Percentiles rank a stretch among this genome's conserved stretches.
phyloP scores from a whole-genome alignment of 2,329 filamentous ascomycete species.

The Pseudogymnoascus sp. region DNA sequence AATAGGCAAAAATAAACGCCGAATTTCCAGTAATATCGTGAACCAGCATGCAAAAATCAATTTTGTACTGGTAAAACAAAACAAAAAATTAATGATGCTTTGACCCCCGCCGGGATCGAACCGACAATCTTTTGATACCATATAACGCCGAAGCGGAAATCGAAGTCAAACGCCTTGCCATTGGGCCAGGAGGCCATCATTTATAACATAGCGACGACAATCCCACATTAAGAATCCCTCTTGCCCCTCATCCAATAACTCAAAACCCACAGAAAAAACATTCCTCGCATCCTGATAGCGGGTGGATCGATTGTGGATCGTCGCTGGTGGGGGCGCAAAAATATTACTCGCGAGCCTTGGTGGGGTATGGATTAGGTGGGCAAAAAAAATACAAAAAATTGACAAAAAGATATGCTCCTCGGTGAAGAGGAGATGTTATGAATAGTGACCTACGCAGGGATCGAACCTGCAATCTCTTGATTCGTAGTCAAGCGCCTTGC shows the following conservation, averaged over 20 bases:
- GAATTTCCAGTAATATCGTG: not conserved
- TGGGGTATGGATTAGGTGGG: not conserved
- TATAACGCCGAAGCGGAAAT: conserved; percentile 16
- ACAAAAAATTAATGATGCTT: not conserved
- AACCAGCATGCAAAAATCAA: not conserved
- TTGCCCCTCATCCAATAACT: too few species aligned
- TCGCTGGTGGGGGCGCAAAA: not conserved
- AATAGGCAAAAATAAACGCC: not conserved
- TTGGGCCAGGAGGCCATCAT: conserved; percentile 37
- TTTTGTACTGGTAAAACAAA: not conserved
- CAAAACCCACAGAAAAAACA: not conserved
- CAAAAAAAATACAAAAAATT: not conserved
- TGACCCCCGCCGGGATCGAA: conserved; percentile 24
- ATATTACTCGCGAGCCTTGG: not conserved
- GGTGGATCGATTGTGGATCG: not conserved
- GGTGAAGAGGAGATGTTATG: not conserved
- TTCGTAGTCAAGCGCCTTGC: conserved; percentile 50
- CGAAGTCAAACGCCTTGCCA: conserved; percentile 51
- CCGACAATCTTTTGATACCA: conserved; percentile 32
- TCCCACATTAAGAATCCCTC: not conserved
- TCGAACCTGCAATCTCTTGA: conserved; percentile 34
- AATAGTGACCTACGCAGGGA: conserved; percentile 19
- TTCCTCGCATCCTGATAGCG: not conserved
- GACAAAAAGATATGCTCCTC: not conserved
- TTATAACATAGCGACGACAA: not conserved